Evolutionary conservation across 228 moss, liverwort and hornwort species (phyloP), one percentile per base, ranked within the genome.

Genomic region (Sphagnum fallax): DNA sequence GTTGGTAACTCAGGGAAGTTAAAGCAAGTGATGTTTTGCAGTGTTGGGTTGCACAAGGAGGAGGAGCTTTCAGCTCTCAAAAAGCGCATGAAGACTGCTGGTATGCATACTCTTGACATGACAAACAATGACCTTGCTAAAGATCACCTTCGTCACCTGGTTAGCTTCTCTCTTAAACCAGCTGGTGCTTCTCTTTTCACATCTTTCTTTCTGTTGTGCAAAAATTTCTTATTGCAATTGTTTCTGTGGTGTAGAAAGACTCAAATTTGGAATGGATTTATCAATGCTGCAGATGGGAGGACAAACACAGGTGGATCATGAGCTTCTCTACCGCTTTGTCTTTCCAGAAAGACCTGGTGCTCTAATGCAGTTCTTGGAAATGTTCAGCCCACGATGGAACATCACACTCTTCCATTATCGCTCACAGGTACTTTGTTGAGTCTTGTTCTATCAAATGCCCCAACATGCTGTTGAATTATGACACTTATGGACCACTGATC

Each of bases 121-220:
- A 90, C 90, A 4, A 79, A 98, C 72, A 98, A 93, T 72, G 97
- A 98, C 59, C 90, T 98, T 69, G 97, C 93, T 9, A 98, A 98
- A 76, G 93, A 98, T 75, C 97, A 98, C 67, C 71, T 98, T 57
- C 88, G 97, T 16, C 90, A 98, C 75, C 76, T 98, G 66, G 87
- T 87, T 32, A 32, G 32, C 32, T 32, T 32, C 32, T 32, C 32
- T 32, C 32, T 32, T 32, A 32, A 2, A 32, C 32, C 32, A 32
- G 32, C 32, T 32, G 32, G 32, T 32, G 32, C 32, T 32, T 32
- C 32, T 32, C 32, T 32, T 32, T 32, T 32, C 32, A 32, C 32
- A 32, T 32, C 32, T 32, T 32, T 32, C 32, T 32, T 32, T 32
- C 32, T 32, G 32, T 32, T 32, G 32, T 32, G 32, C 32, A 32